Percentiles rank a stretch among this genome's conserved stretches.
Evolutionary conservation across 2,329 filamentous ascomycete species (phyloP).

Genomic region (Pezicula radicicola): DNA sequence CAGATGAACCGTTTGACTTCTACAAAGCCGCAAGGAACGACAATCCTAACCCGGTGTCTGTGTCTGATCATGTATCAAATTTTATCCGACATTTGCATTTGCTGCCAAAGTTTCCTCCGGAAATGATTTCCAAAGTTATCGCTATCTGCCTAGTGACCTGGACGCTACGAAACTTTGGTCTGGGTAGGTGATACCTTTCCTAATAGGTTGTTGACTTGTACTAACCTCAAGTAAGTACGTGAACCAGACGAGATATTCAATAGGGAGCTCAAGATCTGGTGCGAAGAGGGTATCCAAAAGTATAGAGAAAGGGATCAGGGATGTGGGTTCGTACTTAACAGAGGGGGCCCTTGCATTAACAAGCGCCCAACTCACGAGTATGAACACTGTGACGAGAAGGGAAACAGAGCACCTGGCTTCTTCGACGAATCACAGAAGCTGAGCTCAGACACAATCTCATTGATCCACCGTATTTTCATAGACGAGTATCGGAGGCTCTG

Average conservation of each 20-base stretch:
- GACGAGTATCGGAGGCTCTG: slow-evolving; percentile 2
- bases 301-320: slow-evolving; percentile 3
- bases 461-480: not conserved
- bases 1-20: slow-evolving; percentile 17
- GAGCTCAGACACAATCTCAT: not conserved
- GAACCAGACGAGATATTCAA: slow-evolving; percentile 6
- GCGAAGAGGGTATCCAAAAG: slow-evolving; percentile 1
- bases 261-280: slow-evolving; percentile 2
- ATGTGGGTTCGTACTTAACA: not conserved
- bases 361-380: slow-evolving; percentile 3
- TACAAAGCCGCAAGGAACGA: slow-evolving; percentile 13
- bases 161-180: slow-evolving; percentile 6
- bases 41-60: slow-evolving; percentile 13
- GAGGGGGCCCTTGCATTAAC: not conserved
- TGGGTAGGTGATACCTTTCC: slow-evolving; percentile 1
- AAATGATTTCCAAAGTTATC: slow-evolving; percentile 1
- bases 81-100: slow-evolving; percentile 11
- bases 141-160: slow-evolving; percentile 1
- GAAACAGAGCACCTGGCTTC: slow-evolving; percentile 1
- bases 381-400: slow-evolving; percentile 5
- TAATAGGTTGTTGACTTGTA: not conserved
- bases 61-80: slow-evolving; percentile 15
- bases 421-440: slow-evolving; percentile 2
- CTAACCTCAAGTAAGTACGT: not conserved
- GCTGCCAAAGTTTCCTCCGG: not conserved